Conservation (phyloP, 768 basidiomycete species). For the Mycena alexandri region DNA sequence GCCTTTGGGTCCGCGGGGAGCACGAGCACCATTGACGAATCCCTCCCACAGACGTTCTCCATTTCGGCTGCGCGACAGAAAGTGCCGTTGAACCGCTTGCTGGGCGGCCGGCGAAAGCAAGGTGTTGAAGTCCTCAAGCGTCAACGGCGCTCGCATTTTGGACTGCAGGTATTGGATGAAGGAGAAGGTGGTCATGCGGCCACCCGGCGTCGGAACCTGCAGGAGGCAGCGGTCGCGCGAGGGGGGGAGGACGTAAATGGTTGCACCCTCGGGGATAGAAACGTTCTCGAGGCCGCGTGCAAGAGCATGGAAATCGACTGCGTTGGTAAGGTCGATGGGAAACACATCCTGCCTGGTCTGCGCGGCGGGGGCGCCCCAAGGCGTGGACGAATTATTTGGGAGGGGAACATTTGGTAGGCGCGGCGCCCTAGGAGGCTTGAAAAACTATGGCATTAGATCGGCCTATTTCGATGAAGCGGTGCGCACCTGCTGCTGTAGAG, state of each 20-base stretch:
- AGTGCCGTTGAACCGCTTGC: slow-evolving; percentile 15
- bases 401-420: slow-evolving; percentile 15
- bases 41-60: slow-evolving; percentile 16
- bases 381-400: neutral
- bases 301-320: slow-evolving; percentile 22
- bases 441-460: neutral
- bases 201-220: slow-evolving; percentile 4
- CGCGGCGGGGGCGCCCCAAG: neutral
- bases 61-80: slow-evolving; percentile 6
- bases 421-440: slow-evolving; percentile 26
- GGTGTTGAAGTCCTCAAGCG: slow-evolving; percentile 11
- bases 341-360: neutral
- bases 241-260: slow-evolving; percentile 14
- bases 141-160: slow-evolving; percentile 8
- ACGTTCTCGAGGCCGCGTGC: neutral
- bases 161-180: slow-evolving; percentile 22
- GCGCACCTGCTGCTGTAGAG: slow-evolving; percentile 32
- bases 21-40: slow-evolving; percentile 15
- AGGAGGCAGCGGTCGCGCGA: slow-evolving; percentile 12
- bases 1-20: slow-evolving; percentile 17
- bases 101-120: neutral
- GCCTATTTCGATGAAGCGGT: neutral
- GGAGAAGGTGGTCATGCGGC: neutral
- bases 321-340: slow-evolving; percentile 23
- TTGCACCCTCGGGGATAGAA: slow-evolving; percentile 5